A percentile compares a stretch with the other conserved stretches of the same genome.
phyloP scores from a whole-genome alignment of 345 rosid genomes.

The Citrus maxima region DNA sequence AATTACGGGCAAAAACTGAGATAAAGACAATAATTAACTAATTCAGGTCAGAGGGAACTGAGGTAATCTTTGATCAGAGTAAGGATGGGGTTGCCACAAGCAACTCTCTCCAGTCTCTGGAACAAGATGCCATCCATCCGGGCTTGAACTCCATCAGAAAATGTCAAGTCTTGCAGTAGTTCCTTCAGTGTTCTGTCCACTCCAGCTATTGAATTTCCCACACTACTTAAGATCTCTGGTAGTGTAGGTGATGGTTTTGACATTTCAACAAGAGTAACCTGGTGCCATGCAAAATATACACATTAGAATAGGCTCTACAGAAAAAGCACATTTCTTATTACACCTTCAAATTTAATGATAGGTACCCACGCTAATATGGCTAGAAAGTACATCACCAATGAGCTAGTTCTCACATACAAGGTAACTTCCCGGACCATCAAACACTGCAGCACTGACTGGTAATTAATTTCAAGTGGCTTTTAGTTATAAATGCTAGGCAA shows the following conservation, averaged over 20 bases:
- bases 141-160: slow-evolving; percentile 70
- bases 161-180: slow-evolving; percentile 52
- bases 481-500: background rate
- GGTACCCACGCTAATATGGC: background rate
- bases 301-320: background rate
- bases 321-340: background rate
- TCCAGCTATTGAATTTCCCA: slow-evolving; percentile 66
- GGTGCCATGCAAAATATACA: slow-evolving; percentile 5
- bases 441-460: background rate
- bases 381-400: background rate
- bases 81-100: slow-evolving; percentile 51
- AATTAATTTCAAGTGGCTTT: background rate
- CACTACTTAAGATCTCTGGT: slow-evolving; percentile 66
- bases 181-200: slow-evolving; percentile 61
- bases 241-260: slow-evolving; percentile 71
- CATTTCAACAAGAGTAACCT: slow-evolving; percentile 87
- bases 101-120: slow-evolving; percentile 58
- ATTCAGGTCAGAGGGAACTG: slow-evolving; percentile 49
- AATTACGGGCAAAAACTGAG: background rate
- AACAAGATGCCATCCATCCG: slow-evolving; percentile 88
- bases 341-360: background rate
- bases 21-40: background rate
- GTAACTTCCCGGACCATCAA: background rate
- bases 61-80: slow-evolving; percentile 67
- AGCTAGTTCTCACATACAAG: background rate